These are phyloP conservation scores for Suillus subluteus DNA, from an alignment of 768 basidiomycete species.

Conservation along the genomic window DNA sequence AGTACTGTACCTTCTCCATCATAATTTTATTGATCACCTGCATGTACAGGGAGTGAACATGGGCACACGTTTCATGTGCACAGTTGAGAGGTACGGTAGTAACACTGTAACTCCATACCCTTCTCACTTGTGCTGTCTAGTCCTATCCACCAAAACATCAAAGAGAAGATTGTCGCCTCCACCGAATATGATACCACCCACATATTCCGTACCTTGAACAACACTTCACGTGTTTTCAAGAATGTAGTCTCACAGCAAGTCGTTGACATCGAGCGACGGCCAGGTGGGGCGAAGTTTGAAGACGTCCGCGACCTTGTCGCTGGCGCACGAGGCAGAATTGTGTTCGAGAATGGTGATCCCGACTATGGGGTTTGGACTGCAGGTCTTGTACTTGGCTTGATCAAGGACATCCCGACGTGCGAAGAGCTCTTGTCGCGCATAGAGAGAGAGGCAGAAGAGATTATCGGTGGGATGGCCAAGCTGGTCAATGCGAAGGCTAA, in stretches of 20 bases:
- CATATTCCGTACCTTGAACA: slow-evolving; percentile 86
- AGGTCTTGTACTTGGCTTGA: slow-evolving; percentile 67
- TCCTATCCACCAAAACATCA: slow-evolving; percentile 88
- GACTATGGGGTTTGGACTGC: slow-evolving; percentile 89
- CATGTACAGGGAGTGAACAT: slow-evolving; percentile 75
- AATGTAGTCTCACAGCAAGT: slow-evolving; percentile 86
- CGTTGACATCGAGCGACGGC: slow-evolving; percentile 76
- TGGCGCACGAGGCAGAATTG: slow-evolving; percentile 67
- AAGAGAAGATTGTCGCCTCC: slow-evolving; percentile 84
- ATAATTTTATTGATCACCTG: not conserved
- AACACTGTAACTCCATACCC: not conserved
- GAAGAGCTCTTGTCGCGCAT: slow-evolving; percentile 67
- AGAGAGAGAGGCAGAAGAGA: slow-evolving; percentile 75
- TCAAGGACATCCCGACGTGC: slow-evolving; percentile 86
- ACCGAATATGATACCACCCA: slow-evolving; percentile 85
- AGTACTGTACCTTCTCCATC: slow-evolving; percentile 32
- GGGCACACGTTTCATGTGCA: slow-evolving; percentile 93
- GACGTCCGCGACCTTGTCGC: slow-evolving; percentile 80
- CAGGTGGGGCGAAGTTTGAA: slow-evolving; percentile 87
- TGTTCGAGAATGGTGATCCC: slow-evolving; percentile 83
- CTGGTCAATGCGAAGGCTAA: slow-evolving; percentile 22
- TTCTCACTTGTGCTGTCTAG: slow-evolving; percentile 37
- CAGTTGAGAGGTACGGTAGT: slow-evolving; percentile 67
- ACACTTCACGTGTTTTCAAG: slow-evolving; percentile 86
- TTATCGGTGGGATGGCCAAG: slow-evolving; percentile 53